A percentile compares a stretch with the other conserved stretches of the same genome.
Conservation (phyloP, 768 basidiomycete species). For the Russula griseocarnosa region DNA sequence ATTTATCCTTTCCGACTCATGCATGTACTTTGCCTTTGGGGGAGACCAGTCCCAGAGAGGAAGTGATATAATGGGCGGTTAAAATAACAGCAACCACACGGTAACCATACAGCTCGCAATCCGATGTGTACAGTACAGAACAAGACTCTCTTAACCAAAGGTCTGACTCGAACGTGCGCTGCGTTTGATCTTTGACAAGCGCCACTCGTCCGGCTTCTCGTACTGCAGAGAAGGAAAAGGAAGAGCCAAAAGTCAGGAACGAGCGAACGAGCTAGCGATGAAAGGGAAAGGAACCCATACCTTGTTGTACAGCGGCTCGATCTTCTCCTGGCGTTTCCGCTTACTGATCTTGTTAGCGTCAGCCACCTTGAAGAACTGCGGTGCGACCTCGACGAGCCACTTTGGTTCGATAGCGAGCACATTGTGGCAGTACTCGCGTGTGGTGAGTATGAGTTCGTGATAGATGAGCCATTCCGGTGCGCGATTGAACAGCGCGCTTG, state of each 20-base stretch:
- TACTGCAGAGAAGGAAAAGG: constrained; percentile 41
- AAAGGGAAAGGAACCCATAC: constrained; percentile 30
- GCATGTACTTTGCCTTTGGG: not conserved
- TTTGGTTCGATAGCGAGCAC: constrained; percentile 96
- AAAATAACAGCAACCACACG: not conserved
- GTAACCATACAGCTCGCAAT: too few relatives aligned
- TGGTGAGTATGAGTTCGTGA: constrained; percentile 93
- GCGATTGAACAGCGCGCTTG: constrained; percentile 93
- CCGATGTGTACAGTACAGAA: too few relatives aligned
- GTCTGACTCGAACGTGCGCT: constrained; percentile 94
- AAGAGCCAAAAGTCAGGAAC: constrained; percentile 2
- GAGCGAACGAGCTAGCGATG: not conserved
- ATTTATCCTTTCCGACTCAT: not conserved
- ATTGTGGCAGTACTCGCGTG: constrained; percentile 90
- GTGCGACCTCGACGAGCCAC: constrained; percentile 97
- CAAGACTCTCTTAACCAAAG: constrained; percentile 62
- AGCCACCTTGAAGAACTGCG: constrained; percentile 98
- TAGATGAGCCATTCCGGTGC: constrained; percentile 96
- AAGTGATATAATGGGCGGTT: not conserved
- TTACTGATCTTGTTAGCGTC: constrained; percentile 98
- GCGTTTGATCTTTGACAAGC: constrained; percentile 86
- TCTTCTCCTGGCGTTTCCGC: constrained; percentile 93
- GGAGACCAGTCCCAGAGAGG: not conserved
- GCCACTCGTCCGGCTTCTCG: constrained; percentile 93
- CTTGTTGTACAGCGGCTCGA: constrained; percentile 93